These are phyloP conservation scores for Chlamydomonas schloesseri DNA, from an alignment of 139 green algal species.

Conservation along the genomic window DNA sequence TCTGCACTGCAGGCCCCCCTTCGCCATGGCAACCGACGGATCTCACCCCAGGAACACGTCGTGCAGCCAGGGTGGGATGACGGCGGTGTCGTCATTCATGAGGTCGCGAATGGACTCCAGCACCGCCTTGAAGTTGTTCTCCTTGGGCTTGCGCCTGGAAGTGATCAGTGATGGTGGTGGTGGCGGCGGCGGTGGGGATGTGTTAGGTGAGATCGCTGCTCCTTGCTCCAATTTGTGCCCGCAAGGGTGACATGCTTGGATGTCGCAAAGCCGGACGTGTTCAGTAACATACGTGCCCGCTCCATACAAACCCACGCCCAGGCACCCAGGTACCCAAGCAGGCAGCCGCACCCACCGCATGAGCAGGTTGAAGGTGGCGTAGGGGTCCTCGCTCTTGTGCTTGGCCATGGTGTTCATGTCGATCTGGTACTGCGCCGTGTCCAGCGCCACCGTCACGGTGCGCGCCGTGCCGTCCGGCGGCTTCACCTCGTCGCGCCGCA, in stretches of 20 bases:
- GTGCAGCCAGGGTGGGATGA: constrained; percentile 93
- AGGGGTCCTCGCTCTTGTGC: constrained; percentile 79
- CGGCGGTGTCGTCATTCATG: constrained; percentile 83
- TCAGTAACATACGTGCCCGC: too few relatives aligned
- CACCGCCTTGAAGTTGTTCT: constrained; percentile 99
- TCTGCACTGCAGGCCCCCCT: too few relatives aligned
- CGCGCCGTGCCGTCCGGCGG: constrained; percentile 75
- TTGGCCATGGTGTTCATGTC: constrained; percentile 75
- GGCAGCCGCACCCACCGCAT: constrained; percentile 70
- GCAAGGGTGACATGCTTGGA: too few relatives aligned
- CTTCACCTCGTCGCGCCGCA: constrained; percentile 77
- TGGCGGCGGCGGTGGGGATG: too few relatives aligned
- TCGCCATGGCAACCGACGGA: too few relatives aligned
- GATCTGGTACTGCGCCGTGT: constrained; percentile 96
- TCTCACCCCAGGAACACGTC: constrained; percentile 93
- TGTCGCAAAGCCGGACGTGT: too few relatives aligned
- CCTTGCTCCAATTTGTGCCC: too few relatives aligned
- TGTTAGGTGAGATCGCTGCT: too few relatives aligned
- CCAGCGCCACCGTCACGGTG: constrained; percentile 88
- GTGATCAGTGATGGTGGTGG: too few relatives aligned
- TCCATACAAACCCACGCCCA: too few relatives aligned
- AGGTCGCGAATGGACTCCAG: constrained; percentile 96
- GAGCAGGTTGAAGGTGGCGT: constrained; percentile 91
- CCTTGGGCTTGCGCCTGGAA: constrained; percentile 84
- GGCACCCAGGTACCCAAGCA: too few relatives aligned